Evolutionary conservation across 2,329 filamentous ascomycete species (phyloP), one percentile per base, ranked within the genome.

Genomic region (Madurella mycetomatis): DNA sequence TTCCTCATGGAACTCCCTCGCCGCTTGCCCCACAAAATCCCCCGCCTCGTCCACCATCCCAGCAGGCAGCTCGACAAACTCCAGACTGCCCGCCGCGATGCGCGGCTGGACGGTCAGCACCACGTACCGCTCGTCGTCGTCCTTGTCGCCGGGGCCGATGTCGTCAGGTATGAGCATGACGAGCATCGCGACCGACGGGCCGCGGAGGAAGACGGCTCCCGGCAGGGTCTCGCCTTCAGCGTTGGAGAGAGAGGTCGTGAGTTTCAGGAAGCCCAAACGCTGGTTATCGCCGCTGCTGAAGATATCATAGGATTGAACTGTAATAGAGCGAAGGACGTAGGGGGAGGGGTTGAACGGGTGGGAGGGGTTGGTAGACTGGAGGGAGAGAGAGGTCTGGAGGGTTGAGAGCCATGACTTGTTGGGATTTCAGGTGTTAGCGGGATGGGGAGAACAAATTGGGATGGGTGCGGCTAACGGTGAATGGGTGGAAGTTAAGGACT

Each of bases 1-100:
- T 66, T 85, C 83, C 69, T 85, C 82, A 56, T 79, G 57, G 9
- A 86, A 82, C 70, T 86, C 83, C 61, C 73, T 76, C 2, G 82
- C 82, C 2, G 82, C 83, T 0, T 74, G 73, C 19, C 83, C 82
- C 12, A 74, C 73, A 62, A 85, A 85, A 30, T 71, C 76, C 1
- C 77, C 79, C 13, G 68, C 69, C 31, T 78, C 77, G 59, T 85
- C 82, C 1, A 85, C 77, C 82, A 85, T 85, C 2, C 82, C 82
- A 0, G 82, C 82, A 0, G 82, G 82, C 12, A 85, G 62, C 66
- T 85, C 82, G 0, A 79, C 74, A 55, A 85, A 82, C 16, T 72
- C 72, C 2, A 85, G 66, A n/a, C 78, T 80, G 0, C 78, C 80
- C 0, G 73, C 78, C 0, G 82, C 72, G 3, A 83, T 65, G 44